Evolutionary conservation across 169 alveolate species (phyloP).

Genomic region (Nephromyces sp.): DNA sequence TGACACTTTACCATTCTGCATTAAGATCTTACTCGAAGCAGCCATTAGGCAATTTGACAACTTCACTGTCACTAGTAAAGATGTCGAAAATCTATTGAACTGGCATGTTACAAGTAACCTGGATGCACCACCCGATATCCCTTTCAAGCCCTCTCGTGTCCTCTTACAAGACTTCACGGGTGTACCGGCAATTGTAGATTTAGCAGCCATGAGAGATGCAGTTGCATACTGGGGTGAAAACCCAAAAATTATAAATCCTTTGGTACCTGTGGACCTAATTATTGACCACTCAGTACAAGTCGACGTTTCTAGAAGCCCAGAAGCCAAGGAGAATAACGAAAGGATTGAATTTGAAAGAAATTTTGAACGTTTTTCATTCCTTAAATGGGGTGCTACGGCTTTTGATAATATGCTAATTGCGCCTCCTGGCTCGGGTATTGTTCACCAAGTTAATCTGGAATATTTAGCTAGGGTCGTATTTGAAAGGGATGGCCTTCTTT

Average conservation of each 20-base stretch:
- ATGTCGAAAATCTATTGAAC: slow-evolving; percentile 80
- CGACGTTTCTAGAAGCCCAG: slow-evolving; percentile 76
- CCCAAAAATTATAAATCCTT: slow-evolving; percentile 83
- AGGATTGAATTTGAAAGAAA: slow-evolving; percentile 81
- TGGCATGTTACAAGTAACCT: slow-evolving; percentile 67
- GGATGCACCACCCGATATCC: slow-evolving; percentile 72
- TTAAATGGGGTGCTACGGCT: slow-evolving; percentile 91
- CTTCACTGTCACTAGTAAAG: slow-evolving; percentile 69
- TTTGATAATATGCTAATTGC: slow-evolving; percentile 81
- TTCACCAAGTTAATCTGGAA: slow-evolving; percentile 67
- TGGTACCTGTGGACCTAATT: slow-evolving; percentile 87
- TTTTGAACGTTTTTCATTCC: slow-evolving; percentile 82
- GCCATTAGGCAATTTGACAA: slow-evolving; percentile 90
- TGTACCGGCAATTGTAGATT: slow-evolving; percentile 90
- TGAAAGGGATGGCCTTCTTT: slow-evolving; percentile 33
- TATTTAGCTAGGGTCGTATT: slow-evolving; percentile 64
- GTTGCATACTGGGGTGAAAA: slow-evolving; percentile 76
- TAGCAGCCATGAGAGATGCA: slow-evolving; percentile 94
- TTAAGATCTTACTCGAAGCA: slow-evolving; percentile 81
- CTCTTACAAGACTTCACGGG: slow-evolving; percentile 90
- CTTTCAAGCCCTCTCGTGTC: slow-evolving; percentile 93
- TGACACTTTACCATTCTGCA: slow-evolving; percentile 71
- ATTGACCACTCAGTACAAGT: slow-evolving; percentile 92
- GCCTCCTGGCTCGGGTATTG: slow-evolving; percentile 96
- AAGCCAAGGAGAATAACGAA: slow-evolving; percentile 78